Base-by-base conservation (phyloP, 2,329 filamentous ascomycete species). In the Alternaria sp. region DNA sequence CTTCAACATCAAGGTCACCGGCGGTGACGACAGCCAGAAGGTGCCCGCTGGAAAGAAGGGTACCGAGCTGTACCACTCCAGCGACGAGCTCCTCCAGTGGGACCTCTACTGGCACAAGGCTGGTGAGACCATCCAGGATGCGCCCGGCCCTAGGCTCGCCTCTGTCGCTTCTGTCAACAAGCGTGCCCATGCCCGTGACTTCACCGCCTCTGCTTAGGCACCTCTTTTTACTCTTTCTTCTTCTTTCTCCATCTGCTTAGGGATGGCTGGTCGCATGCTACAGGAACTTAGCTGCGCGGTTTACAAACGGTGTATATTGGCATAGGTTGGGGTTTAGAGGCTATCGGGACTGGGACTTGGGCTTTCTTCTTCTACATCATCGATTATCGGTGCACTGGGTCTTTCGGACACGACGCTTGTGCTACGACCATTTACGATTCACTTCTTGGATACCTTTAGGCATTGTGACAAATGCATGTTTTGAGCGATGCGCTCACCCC, bases 1-100 rank as follows among this genome's bases (percentile, higher is more conserved):
- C 18, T 75, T 75, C 69, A 77, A 76, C 62, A 69, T 77, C 66
- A 69, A 73, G 57, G 66, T 77, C 36, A 71, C 69, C 7, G 72
- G 71, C 20, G 74, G 74, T 34, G 66, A 73, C 18, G 67, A 73
- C 53, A 63, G 60, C 47, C 61, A 68, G 16, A 11, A 64, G 30
- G 54, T 75, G 2, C 74, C 74, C 3, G 57, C 59, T 14, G 74
- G 75, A 32, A 66, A 66, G 60, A 71, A 71, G 66, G 75, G 67
- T 24, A 76, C 73, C 1, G 67, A 73, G 59, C 66, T 77, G 28
- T 76, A 76, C 67, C 52, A 57, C 0, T 52, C 64, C 8, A 59
- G 61, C 24, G 75, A 77, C 43, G 59, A 58, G n/a, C 70, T 75
- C 26, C 67, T 76, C 16, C 58, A 66, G 42, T 75, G 66, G 64